Conservation (phyloP, 805 yeast species). For the Saturnispora hagleri region DNA sequence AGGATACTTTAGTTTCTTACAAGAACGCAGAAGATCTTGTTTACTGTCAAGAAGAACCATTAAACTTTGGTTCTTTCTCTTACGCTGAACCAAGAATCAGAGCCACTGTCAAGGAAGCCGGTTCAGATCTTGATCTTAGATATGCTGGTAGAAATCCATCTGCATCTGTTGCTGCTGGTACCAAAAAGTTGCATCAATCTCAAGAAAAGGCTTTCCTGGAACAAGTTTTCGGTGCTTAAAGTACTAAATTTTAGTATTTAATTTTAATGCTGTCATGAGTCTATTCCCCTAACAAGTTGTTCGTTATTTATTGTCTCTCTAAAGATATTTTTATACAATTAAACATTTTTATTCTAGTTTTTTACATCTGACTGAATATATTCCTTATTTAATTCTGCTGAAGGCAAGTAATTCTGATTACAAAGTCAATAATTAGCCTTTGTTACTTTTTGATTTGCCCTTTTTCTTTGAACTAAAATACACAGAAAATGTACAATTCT, state of each 20-base stretch:
- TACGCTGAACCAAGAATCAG: slow-evolving; percentile 75
- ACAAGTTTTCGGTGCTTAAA: slow-evolving; percentile 47
- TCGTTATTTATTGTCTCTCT: neutral
- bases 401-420: neutral
- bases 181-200: slow-evolving; percentile 74
- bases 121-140: slow-evolving; percentile 49
- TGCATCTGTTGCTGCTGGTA: slow-evolving; percentile 97
- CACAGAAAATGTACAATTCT: neutral
- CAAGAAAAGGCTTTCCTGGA: slow-evolving; percentile 84
- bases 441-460: neutral
- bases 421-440: neutral
- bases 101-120: slow-evolving; percentile 69
- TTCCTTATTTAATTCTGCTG: neutral
- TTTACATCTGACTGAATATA: neutral
- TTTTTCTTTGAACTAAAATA: neutral
- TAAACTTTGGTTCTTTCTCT: slow-evolving; percentile 90
- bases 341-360: neutral
- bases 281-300: neutral
- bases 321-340: neutral
- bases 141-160: slow-evolving; percentile 98
- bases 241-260: neutral
- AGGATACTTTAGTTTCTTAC: slow-evolving; percentile 72
- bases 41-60: slow-evolving; percentile 98
- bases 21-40: slow-evolving; percentile 81
- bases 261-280: neutral